These are phyloP conservation scores for Thielaviopsis musarum DNA, from an alignment of 2,329 filamentous ascomycete species.

Conservation along the genomic window DNA sequence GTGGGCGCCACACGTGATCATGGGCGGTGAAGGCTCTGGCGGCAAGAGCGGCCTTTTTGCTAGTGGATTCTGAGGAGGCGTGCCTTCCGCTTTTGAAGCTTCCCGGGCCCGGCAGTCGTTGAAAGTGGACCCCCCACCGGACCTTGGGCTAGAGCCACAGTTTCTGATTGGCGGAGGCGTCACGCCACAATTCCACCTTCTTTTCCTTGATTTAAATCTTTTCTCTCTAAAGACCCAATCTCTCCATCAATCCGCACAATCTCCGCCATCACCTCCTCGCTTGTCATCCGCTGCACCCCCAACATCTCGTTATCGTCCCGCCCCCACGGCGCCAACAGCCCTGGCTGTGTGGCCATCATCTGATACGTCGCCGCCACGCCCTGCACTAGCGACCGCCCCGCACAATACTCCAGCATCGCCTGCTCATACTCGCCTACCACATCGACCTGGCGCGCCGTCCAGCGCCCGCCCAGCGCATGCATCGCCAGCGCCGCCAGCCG, in stretches of 20 bases:
- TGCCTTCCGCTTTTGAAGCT: no score
- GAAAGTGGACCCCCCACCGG: background rate
- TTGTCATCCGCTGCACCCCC: background rate
- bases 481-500: background rate
- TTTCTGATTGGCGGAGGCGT: no score
- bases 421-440: background rate
- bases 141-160: background rate
- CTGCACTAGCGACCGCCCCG: background rate
- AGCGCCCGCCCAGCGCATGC: background rate
- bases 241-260: background rate
- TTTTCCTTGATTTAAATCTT: background rate
- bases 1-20: no score
- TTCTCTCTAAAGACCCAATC: background rate
- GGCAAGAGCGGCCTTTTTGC: no score
- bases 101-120: no score
- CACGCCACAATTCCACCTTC: no score
- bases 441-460: background rate
- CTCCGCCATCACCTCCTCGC: background rate
- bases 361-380: background rate
- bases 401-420: slow-evolving; percentile 2
- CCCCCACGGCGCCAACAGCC: background rate
- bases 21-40: background rate
- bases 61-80: no score
- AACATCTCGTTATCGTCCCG: background rate
- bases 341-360: background rate